Evolutionary conservation across 2,329 filamentous ascomycete species (phyloP).

Genomic region (Colletotrichum eleusines): DNA sequence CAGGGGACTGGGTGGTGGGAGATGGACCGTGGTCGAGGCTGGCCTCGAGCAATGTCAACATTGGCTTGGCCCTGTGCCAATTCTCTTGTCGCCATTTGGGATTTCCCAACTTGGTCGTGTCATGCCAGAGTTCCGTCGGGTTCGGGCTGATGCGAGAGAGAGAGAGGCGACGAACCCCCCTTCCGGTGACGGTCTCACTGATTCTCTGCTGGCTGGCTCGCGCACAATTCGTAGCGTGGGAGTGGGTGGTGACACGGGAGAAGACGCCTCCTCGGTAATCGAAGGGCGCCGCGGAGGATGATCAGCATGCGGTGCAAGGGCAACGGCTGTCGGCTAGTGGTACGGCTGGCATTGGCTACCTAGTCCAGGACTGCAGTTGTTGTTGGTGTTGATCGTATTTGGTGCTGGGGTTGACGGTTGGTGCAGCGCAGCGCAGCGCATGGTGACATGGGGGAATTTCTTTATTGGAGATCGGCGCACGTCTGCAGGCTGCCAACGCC

Average conservation of each 20-base stretch:
- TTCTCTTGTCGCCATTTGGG: conserved; percentile 16
- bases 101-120: not conserved
- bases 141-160: not conserved
- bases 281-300: conserved; percentile 20
- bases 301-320: conserved; percentile 31
- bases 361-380: conserved; percentile 5
- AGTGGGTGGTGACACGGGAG: not conserved
- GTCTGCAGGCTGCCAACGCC: conserved; percentile 24
- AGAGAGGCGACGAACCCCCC: conserved; percentile 5
- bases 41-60: conserved; percentile 22
- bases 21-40: conserved; percentile 34
- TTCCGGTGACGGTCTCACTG: conserved; percentile 15
- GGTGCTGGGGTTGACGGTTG: no score
- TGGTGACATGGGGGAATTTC: conserved; percentile 8
- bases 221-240: not conserved
- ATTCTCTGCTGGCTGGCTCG: not conserved
- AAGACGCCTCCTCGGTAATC: conserved; percentile 16
- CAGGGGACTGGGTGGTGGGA: not conserved
- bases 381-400: not conserved
- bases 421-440: not conserved
- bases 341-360: conserved; percentile 7
- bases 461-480: conserved; percentile 31
- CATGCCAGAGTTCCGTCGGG: not conserved
- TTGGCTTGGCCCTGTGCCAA: conserved; percentile 35
- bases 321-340: conserved; percentile 36